A percentile compares a stretch with the other conserved stretches of the same genome.
Conservation (phyloP, 768 basidiomycete genomes). For the Naganishia vishniacii region DNA sequence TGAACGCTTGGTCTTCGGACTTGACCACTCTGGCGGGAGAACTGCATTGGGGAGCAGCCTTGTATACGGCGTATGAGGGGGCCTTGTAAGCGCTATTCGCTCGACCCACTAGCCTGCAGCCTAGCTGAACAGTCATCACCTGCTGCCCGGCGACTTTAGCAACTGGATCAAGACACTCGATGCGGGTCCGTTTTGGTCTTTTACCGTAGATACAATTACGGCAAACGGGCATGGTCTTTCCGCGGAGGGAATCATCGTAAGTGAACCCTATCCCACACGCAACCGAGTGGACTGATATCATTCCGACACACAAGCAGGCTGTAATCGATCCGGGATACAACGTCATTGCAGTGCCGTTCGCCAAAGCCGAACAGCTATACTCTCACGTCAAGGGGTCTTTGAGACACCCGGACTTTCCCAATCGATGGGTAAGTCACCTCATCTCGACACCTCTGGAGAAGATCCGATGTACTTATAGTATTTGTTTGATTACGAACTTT, state of each 20-base stretch:
- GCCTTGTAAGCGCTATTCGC: constrained; percentile 37
- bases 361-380: constrained; percentile 35
- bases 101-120: neutral
- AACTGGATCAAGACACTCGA: constrained; percentile 38
- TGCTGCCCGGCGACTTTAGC: constrained; percentile 21
- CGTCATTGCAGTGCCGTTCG: constrained; percentile 37
- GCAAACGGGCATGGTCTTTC: constrained; percentile 32
- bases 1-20: constrained; percentile 30
- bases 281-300: neutral
- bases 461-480: no score
- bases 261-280: neutral
- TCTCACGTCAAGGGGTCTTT: constrained; percentile 29
- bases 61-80: constrained; percentile 30
- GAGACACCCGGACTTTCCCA: constrained; percentile 32
- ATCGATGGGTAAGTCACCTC: constrained; percentile 38
- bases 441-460: neutral
- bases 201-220: constrained; percentile 33
- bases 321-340: constrained; percentile 43
- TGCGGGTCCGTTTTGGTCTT: constrained; percentile 35
- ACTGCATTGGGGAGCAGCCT: constrained; percentile 45
- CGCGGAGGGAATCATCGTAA: constrained; percentile 32
- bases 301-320: constrained; percentile 25
- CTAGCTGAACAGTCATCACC: neutral
- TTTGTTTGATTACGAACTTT: neutral
- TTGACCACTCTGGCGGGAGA: constrained; percentile 31